Evolutionary conservation across 352 stramenopile genomes (phyloP).

Genomic region (Phytophthora citricola): DNA sequence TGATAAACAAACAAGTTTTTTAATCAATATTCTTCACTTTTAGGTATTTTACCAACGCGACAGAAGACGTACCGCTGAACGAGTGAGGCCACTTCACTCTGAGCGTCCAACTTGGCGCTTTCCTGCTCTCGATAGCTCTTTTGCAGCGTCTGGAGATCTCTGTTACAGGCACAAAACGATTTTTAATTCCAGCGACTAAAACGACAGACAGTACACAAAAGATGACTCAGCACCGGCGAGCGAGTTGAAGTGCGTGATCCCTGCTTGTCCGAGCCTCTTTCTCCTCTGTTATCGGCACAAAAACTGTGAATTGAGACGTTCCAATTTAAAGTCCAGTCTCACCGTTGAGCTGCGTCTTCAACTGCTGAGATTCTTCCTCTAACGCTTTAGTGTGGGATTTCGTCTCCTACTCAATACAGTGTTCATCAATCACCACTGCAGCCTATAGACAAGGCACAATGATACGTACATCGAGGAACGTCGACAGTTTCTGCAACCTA

Average conservation of each 20-base stretch:
- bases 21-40: too few relatives aligned
- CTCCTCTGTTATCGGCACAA: slow-evolving; percentile 23
- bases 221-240: slow-evolving; percentile 24
- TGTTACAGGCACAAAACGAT: slow-evolving; percentile 3
- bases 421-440: background rate
- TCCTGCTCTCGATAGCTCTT: slow-evolving; percentile 39
- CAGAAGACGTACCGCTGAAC: slow-evolving; percentile 26
- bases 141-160: slow-evolving; percentile 32
- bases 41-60: too few relatives aligned
- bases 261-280: slow-evolving; percentile 29
- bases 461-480: slow-evolving; percentile 46
- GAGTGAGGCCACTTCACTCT: slow-evolving; percentile 32
- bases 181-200: background rate
- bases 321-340: too few relatives aligned
- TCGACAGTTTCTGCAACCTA: slow-evolving; percentile 37
- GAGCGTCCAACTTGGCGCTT: slow-evolving; percentile 36
- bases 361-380: slow-evolving; percentile 42
- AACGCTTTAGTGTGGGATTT: slow-evolving; percentile 39
- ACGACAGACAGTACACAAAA: slow-evolving; percentile 8
- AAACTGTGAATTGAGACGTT: background rate
- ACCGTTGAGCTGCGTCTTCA: slow-evolving; percentile 50
- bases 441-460: background rate
- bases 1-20: background rate
- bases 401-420: slow-evolving; percentile 42
- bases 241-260: slow-evolving; percentile 35